Conservation (phyloP, 768 basidiomycete species). For the Boletus reticuloceps region DNA sequence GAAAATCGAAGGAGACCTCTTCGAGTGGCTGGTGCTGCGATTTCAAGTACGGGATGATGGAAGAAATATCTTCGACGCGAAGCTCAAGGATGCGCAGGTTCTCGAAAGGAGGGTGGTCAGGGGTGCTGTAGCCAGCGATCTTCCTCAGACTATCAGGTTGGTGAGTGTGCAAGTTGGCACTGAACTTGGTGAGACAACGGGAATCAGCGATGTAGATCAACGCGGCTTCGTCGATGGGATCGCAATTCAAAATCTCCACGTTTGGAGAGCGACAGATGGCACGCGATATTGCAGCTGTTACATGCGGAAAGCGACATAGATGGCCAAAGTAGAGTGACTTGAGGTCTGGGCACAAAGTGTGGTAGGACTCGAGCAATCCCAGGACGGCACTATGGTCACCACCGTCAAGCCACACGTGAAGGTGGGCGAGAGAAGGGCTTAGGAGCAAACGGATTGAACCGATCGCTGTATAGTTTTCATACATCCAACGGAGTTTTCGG, state of each 20-base stretch:
- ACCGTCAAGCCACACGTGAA: neutral
- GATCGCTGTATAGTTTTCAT: neutral
- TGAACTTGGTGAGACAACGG: neutral
- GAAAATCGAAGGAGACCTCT: neutral
- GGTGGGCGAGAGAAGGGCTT: constrained; percentile 3
- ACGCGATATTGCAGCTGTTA: neutral
- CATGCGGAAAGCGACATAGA: neutral
- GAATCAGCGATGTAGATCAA: constrained; percentile 1
- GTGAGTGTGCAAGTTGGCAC: neutral
- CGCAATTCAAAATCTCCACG: constrained; percentile 1
- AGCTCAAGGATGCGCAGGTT: constrained; percentile 6
- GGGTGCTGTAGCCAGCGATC: neutral
- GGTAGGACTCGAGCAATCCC: constrained; percentile 4
- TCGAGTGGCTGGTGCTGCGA: constrained; percentile 6
- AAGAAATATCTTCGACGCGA: neutral
- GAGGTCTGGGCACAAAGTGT: constrained; percentile 5
- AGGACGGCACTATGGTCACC: neutral
- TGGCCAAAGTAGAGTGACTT: constrained; percentile 3
- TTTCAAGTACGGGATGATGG: constrained; percentile 2
- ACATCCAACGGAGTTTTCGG: neutral
- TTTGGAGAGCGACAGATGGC: neutral
- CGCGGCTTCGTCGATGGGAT: neutral
- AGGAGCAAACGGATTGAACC: constrained; percentile 4
- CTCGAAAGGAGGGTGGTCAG: neutral
- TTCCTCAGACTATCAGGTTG: neutral